Percentiles rank a stretch among this genome's conserved stretches.
Evolutionary conservation across 73 alveolate genomes (phyloP).

Genomic region (Loxodes magnus): DNA sequence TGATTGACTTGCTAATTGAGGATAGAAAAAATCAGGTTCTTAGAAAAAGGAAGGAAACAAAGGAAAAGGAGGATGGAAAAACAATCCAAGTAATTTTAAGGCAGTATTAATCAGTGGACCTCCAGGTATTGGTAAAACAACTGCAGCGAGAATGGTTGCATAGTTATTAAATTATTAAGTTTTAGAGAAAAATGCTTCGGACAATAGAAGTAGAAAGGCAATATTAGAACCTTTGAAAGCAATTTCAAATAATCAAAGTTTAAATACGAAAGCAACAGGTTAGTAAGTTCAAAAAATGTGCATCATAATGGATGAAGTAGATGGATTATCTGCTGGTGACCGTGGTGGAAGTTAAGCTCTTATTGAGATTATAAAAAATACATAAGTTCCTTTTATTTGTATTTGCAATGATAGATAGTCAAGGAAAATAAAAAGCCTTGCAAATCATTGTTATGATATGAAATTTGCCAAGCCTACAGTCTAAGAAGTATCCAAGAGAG

Average conservation of each 20-base stretch:
- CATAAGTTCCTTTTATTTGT: slow-evolving; percentile 94
- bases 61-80: slow-evolving; percentile 14
- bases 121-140: slow-evolving; percentile 99
- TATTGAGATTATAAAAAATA: slow-evolving; percentile 82
- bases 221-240: slow-evolving; percentile 25
- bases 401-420: slow-evolving; percentile 93
- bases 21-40: slow-evolving; percentile 27
- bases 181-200: slow-evolving; percentile 95
- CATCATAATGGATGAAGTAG: slow-evolving; percentile 97
- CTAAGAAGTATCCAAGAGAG: slow-evolving; percentile 43
- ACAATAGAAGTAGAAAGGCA: slow-evolving; percentile 80
- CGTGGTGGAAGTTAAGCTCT: slow-evolving; percentile 98
- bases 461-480: slow-evolving; percentile 73
- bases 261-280: slow-evolving; percentile 14
- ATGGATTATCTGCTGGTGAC: slow-evolving; percentile 97
- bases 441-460: slow-evolving; percentile 85
- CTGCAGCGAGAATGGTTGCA: slow-evolving; percentile 86
- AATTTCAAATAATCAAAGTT: neutral
- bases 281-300: slow-evolving; percentile 34
- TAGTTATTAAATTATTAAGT: slow-evolving; percentile 64
- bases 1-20: slow-evolving; percentile 95
- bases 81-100: slow-evolving; percentile 52
- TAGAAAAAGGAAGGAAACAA: neutral
- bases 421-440: slow-evolving; percentile 57
- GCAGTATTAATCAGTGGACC: slow-evolving; percentile 98